Evolutionary conservation across 768 basidiomycete species (phyloP), one percentile per base, ranked within the genome.

Genomic region (Galerina sulciceps): DNA sequence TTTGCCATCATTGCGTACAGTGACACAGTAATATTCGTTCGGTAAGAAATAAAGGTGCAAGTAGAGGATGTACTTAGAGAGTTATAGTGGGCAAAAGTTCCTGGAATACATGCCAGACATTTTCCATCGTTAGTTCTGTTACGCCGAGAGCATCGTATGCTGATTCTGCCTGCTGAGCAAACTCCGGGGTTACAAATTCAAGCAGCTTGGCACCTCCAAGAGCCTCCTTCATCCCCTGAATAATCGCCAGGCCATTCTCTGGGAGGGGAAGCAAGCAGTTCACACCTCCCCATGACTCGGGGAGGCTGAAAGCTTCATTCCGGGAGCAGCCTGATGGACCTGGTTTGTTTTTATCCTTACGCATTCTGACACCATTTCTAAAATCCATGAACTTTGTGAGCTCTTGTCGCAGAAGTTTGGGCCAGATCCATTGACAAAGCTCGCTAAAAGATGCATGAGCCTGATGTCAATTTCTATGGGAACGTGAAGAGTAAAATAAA

Each of bases 251-350:
- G 5, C 9, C 10, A 9, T 45, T 20, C 53, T 71, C 66, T 6
- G 73, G 62, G 14, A 59, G 10, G 0, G 58, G 57, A 23, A 57
- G 60, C 2, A 80, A 65, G 40, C 65, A 73, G 53, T 76, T 67
- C 4, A 49, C 18, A 0, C 69, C 69, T 2, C 71, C 71, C 67
- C 67, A 77, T 0, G 45, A 44, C 2, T 69, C 43, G 10, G 31
- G 65, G 11, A 74, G 34, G 3, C 18, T 41, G 54, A 72, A 75
- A 0, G 71, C 72, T 3, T 66, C 64, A 61, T 79, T 73, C 6
- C 68, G 69, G 10, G 75, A 75, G 58, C 68, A 67, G 0, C 73
- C 75, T 0, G 74, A 78, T 0, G 76, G 76, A 2, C 73, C 71
- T 0, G 66, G 41, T 58, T 79, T 79, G 0, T 63, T 51, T 0